A percentile compares a stretch with the other conserved stretches of the same genome.
These are phyloP conservation scores for Rosa hybrid DNA, from an alignment of 331 rosid species.

Conservation along the genomic window DNA sequence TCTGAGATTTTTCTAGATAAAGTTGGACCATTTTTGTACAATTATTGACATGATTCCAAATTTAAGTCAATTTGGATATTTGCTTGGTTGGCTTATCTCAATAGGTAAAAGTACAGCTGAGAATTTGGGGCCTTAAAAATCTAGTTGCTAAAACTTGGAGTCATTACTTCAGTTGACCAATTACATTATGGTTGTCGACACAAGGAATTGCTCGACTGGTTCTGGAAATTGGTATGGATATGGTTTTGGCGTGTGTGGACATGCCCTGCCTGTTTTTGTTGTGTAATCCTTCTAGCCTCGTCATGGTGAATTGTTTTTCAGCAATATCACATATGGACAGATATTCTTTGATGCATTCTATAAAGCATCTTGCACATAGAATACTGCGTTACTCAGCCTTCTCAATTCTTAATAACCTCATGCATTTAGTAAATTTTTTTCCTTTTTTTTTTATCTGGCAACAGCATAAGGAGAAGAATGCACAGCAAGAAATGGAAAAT, in stretches of 20 bases:
- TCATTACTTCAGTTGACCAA: not conserved
- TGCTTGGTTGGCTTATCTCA: constrained; percentile 7
- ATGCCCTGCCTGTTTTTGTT: not conserved
- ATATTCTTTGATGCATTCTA: not conserved
- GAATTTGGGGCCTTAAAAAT: not conserved
- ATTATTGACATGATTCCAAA: constrained; percentile 8
- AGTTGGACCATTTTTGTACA: constrained; percentile 2
- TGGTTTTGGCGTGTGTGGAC: constrained; percentile 2
- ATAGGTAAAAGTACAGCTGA: constrained; percentile 3
- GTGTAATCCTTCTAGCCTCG: not conserved
- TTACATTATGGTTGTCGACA: not conserved
- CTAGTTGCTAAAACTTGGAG: not conserved
- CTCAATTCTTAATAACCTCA: not conserved
- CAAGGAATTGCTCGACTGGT: constrained; percentile 8
- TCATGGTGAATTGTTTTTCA: not conserved
- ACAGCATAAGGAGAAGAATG: not conserved
- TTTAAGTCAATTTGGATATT: constrained; percentile 17
- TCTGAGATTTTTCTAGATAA: constrained; percentile 6
- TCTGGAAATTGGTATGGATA: not conserved
- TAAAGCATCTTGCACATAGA: not conserved
- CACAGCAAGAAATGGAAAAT: not conserved
- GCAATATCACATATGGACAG: not conserved
- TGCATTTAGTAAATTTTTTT: not conserved
- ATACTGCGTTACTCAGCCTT: not conserved
- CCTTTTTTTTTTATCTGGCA: not conserved